Percentiles rank a stretch among this genome's conserved stretches.
These are phyloP conservation scores for Arachnomyces sp. DNA, from an alignment of 2,329 filamentous ascomycete genomes.

Conservation along the genomic window DNA sequence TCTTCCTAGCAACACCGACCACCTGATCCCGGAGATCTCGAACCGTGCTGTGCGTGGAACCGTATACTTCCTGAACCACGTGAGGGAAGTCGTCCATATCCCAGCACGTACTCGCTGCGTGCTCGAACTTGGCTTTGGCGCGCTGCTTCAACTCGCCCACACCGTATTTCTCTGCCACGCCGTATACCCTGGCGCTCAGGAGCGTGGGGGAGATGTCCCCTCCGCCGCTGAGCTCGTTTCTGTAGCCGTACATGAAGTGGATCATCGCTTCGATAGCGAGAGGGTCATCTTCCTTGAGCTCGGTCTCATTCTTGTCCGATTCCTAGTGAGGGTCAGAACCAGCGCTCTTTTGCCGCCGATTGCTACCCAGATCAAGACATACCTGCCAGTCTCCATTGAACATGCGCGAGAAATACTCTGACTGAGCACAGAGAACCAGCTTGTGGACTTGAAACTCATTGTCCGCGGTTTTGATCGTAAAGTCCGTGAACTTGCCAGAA, in stretches of 20 bases:
- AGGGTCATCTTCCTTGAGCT: slow-evolving; percentile 15
- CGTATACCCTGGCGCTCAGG: slow-evolving; percentile 19
- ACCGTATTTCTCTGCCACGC: slow-evolving; percentile 20
- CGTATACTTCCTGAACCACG: slow-evolving; percentile 4
- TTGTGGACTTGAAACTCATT: slow-evolving; percentile 13
- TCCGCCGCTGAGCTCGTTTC: slow-evolving; percentile 17
- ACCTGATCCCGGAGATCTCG: slow-evolving; percentile 5
- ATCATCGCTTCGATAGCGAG: slow-evolving; percentile 18
- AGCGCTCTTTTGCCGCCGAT: no score
- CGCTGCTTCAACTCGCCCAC: slow-evolving; percentile 14
- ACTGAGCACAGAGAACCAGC: slow-evolving; percentile 13
- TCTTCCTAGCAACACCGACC: slow-evolving; percentile 10
- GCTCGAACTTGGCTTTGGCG: slow-evolving; percentile 16
- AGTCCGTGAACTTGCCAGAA: slow-evolving; percentile 14
- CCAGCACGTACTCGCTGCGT: slow-evolving; percentile 13
- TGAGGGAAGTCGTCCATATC: slow-evolving; percentile 16
- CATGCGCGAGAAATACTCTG: slow-evolving; percentile 11
- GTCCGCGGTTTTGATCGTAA: slow-evolving; percentile 9
- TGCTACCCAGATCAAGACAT: slow-evolving; percentile 1
- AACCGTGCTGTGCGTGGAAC: background rate
- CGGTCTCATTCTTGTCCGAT: slow-evolving; percentile 6
- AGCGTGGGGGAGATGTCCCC: slow-evolving; percentile 15
- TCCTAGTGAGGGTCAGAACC: slow-evolving; percentile 10
- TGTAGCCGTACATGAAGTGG: slow-evolving; percentile 19
- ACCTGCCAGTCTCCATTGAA: slow-evolving; percentile 11